Percentiles rank a stretch among this genome's conserved stretches.
These are phyloP conservation scores for Paramyrothecium roridum DNA, from an alignment of 2,329 filamentous ascomycete genomes.

Conservation along the genomic window DNA sequence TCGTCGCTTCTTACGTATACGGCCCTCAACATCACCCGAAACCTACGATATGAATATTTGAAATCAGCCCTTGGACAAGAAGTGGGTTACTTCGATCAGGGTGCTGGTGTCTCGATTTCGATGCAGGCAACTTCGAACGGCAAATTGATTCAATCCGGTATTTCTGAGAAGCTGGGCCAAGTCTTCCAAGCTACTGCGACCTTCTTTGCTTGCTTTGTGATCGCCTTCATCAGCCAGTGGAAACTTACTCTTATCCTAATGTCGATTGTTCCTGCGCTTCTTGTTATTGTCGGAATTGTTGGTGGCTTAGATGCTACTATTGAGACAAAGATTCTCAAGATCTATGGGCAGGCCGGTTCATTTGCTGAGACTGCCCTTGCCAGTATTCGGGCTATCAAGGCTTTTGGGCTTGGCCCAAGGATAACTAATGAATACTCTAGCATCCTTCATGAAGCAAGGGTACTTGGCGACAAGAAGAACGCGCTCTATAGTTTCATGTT, in stretches of 20 bases:
- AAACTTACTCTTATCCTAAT: slow-evolving; percentile 35
- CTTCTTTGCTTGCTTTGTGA: slow-evolving; percentile 29
- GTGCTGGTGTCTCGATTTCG: slow-evolving; percentile 29
- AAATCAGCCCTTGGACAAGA: slow-evolving; percentile 42
- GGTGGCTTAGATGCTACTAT: slow-evolving; percentile 26
- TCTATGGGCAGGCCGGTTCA: slow-evolving; percentile 20
- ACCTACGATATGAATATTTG: slow-evolving; percentile 40
- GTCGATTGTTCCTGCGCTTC: slow-evolving; percentile 8
- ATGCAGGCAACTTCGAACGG: slow-evolving; percentile 36
- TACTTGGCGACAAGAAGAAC: not conserved
- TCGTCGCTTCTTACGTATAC: slow-evolving; percentile 37
- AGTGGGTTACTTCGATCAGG: slow-evolving; percentile 40
- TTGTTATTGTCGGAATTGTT: slow-evolving; percentile 18
- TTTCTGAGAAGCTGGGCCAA: slow-evolving; percentile 26
- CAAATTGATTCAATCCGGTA: slow-evolving; percentile 29
- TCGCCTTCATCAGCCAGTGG: slow-evolving; percentile 34
- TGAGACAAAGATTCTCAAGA: slow-evolving; percentile 15
- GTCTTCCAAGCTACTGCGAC: slow-evolving; percentile 27
- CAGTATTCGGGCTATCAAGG: slow-evolving; percentile 32
- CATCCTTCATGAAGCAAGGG: slow-evolving; percentile 29
- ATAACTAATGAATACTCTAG: slow-evolving; percentile 30
- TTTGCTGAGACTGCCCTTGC: slow-evolving; percentile 28
- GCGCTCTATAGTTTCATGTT: slow-evolving; percentile 28
- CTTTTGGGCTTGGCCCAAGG: slow-evolving; percentile 30
- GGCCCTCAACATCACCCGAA: slow-evolving; percentile 42